These are phyloP conservation scores for Nitzschia inconspicua DNA, from an alignment of 108 stramenopile genomes.

Conservation along the genomic window DNA sequence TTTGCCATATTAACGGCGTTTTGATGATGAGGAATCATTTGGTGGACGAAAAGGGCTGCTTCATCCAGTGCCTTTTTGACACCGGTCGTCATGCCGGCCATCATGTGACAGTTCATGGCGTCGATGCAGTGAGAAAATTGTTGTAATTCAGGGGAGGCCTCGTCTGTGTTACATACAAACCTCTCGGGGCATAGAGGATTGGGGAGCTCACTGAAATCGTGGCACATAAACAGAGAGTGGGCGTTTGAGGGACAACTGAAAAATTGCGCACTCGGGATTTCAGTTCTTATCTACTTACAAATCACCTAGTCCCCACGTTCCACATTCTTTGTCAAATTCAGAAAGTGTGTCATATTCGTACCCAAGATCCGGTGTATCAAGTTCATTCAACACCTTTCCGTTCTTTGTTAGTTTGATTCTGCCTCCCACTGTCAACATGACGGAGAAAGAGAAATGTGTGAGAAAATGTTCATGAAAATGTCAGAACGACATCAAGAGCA, in stretches of 20 bases:
- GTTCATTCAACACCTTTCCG: slow-evolving; percentile 2
- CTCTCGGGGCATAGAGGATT: slow-evolving; percentile 42
- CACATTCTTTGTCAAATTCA: slow-evolving; percentile 37
- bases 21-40: slow-evolving; percentile 92
- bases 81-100: slow-evolving; percentile 52
- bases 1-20: slow-evolving; percentile 93
- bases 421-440: slow-evolving; percentile 18
- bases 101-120: slow-evolving; percentile 72
- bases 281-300: too few species aligned
- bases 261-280: too few species aligned
- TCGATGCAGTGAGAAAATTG: slow-evolving; percentile 54
- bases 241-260: too few species aligned
- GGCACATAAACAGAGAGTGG: slow-evolving; percentile 12
- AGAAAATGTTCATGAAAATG: background rate
- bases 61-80: slow-evolving; percentile 2
- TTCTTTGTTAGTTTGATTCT: slow-evolving; percentile 61
- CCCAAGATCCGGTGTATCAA: background rate
- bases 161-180: slow-evolving; percentile 44
- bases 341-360: slow-evolving; percentile 13
- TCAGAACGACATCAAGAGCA: slow-evolving; percentile 1
- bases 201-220: slow-evolving; percentile 49
- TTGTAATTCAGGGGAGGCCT: background rate
- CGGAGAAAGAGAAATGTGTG: too few species aligned
- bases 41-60: slow-evolving; percentile 60
- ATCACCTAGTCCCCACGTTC: too few species aligned